phyloP scores from a whole-genome alignment of 148 eudicot genomes.

The Dysphania ambrosioides region DNA sequence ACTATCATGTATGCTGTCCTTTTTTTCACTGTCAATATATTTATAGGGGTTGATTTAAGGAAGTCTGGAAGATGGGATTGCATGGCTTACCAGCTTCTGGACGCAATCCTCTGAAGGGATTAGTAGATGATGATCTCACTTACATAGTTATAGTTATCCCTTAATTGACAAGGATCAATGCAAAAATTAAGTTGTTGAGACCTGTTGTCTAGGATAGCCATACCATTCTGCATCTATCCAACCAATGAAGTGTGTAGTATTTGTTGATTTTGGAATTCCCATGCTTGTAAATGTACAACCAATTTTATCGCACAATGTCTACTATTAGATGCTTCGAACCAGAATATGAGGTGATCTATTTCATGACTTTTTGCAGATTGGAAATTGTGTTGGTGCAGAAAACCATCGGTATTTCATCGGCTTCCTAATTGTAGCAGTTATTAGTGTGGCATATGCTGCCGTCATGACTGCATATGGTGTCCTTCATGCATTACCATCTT shows the following conservation, averaged over 20 bases:
- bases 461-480: constrained; percentile 53
- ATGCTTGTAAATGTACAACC: not conserved
- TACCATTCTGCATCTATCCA: too few species aligned
- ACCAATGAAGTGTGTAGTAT: not conserved
- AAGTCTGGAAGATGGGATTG: too few species aligned
- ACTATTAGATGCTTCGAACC: not conserved
- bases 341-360: not conserved
- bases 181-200: too few species aligned
- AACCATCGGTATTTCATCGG: constrained; percentile 67
- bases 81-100: too few species aligned
- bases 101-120: too few species aligned
- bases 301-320: too few species aligned
- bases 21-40: too few species aligned
- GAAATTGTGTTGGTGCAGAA: constrained; percentile 91
- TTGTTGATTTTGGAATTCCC: not conserved
- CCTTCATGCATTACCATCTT: constrained; percentile 50
- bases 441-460: constrained; percentile 59
- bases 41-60: not conserved
- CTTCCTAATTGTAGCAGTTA: constrained; percentile 70
- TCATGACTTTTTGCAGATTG: constrained; percentile 57
- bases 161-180: too few species aligned
- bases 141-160: too few species aligned
- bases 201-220: too few species aligned
- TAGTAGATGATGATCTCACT: too few species aligned
- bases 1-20: not conserved